Base-by-base conservation (phyloP, 768 basidiomycete species). In the Cystofilobasidium ferigula region DNA sequence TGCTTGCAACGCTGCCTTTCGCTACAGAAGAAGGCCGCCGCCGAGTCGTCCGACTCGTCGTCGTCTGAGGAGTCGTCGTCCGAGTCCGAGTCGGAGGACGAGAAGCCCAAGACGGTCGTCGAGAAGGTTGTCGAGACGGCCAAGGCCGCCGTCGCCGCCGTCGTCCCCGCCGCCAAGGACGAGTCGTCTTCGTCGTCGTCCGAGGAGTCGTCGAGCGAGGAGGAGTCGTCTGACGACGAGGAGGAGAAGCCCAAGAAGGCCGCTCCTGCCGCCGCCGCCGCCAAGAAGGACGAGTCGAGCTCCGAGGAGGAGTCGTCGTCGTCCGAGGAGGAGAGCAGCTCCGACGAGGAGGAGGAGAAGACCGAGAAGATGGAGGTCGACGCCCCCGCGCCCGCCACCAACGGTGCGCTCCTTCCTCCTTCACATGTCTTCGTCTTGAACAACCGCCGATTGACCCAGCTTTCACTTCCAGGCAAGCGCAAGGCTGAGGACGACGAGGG, bases 401-500 rank as follows among this genome's bases (percentile, higher is more conserved):
- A 38, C 58, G 38, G 58, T 42, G 32, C 60, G 28, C n/a, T 35
- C 60, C 45, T 60, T 45, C 20, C 18, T 48, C 34, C 45, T 28
- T 43, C 45, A 58, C 57, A 28, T 45, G 22, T 53, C 47, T 24
- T 68, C 70, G 1, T 1, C 56, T 45, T 30, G 22, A 47, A 24
- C 59, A 40, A 32, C 18, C 35, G 61, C 45, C 36, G 68, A n/a
- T n/a, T n/a, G n/a, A n/a, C n/a, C 43, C 45, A 54, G 57, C 28
- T 53, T 40, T 40, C 58, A 48, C 70, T 26, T 24, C 34, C 70
- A 81, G 85, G 82, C 67, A 94, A 94, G 78, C 86, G 91, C 71
- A 93, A 93, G 78, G 88, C 87, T 35, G 83, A 84, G 32, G 82
- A 81, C 28, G 82, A 82, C 32, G 78, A 77, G 24, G 78, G 81